These are phyloP conservation scores for Cnidoscolus chayamansa DNA, from an alignment of 441 rosid species.

Conservation along the genomic window DNA sequence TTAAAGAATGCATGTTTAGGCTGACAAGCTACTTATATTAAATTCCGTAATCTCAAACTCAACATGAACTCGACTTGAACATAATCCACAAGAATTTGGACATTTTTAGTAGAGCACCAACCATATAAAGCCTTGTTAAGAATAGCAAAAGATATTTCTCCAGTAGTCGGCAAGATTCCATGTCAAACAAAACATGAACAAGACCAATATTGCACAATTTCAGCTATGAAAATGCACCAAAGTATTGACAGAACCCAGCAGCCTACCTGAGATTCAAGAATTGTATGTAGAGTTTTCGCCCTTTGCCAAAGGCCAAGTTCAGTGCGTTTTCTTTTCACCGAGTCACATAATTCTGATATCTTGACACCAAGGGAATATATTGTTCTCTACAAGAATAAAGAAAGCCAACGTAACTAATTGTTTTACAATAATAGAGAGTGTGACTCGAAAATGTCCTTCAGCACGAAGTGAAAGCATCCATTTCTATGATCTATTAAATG, in stretches of 20 bases:
- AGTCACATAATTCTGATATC: slow-evolving; percentile 50
- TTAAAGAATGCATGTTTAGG: too few species aligned
- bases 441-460: not conserved
- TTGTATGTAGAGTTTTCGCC: slow-evolving; percentile 36
- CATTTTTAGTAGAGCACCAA: too few species aligned
- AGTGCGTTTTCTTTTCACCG: slow-evolving; percentile 52
- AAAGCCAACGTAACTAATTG: not conserved
- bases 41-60: too few species aligned
- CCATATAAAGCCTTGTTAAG: too few species aligned
- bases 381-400: slow-evolving; percentile 41
- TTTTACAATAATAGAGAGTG: not conserved
- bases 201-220: not conserved
- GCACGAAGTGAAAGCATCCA: too few species aligned
- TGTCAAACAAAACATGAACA: not conserved
- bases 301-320: slow-evolving; percentile 46
- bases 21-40: too few species aligned
- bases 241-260: not conserved
- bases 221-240: not conserved
- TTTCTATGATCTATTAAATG: too few species aligned
- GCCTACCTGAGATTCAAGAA: slow-evolving; percentile 65
- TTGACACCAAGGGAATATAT: slow-evolving; percentile 51
- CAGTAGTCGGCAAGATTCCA: not conserved
- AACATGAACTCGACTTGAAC: too few species aligned
- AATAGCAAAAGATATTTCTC: too few species aligned
- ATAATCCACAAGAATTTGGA: too few species aligned